Evolutionary conservation across 192 early-diverging fungal genomes (phyloP).

Genomic region (Entomortierella lignicola): DNA sequence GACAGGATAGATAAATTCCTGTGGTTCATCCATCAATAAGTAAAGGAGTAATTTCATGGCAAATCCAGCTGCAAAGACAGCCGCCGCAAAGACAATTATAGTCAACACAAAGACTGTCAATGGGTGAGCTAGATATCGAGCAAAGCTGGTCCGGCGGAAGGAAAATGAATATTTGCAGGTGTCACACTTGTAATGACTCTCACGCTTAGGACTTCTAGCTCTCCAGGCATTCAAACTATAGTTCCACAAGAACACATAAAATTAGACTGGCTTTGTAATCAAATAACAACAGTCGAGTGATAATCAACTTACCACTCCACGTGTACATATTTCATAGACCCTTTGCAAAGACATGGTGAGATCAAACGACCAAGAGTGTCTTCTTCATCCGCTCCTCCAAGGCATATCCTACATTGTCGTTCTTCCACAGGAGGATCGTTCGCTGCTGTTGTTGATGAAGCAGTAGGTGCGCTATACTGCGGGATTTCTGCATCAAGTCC

Average conservation of each 20-base stretch:
- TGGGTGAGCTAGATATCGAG: slow-evolving; percentile 55
- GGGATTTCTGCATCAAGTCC: slow-evolving; percentile 33
- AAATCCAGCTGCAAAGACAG: slow-evolving; percentile 40
- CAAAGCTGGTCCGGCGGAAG: slow-evolving; percentile 65
- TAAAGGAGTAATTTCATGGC: slow-evolving; percentile 44
- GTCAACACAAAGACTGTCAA: slow-evolving; percentile 58
- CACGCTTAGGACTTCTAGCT: slow-evolving; percentile 57
- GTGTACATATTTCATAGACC: slow-evolving; percentile 66
- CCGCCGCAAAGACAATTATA: slow-evolving; percentile 27
- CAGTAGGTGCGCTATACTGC: neutral
- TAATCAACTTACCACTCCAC: slow-evolving; percentile 54
- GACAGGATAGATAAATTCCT: slow-evolving; percentile 36
- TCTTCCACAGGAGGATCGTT: slow-evolving; percentile 52
- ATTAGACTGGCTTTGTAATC: neutral
- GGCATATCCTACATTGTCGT: slow-evolving; percentile 65
- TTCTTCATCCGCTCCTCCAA: slow-evolving; percentile 59
- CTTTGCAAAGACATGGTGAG: slow-evolving; percentile 69
- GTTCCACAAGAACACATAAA: neutral
- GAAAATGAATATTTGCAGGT: slow-evolving; percentile 68
- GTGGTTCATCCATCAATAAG: slow-evolving; percentile 29
- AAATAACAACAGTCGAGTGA: neutral
- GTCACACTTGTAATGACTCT: slow-evolving; percentile 71
- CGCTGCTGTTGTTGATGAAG: slow-evolving; percentile 16
- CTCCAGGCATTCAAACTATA: slow-evolving; percentile 66
- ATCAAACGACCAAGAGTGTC: slow-evolving; percentile 63